Conservation (phyloP, 2,329 filamentous ascomycete species). For the Colletotrichum tropicale region DNA sequence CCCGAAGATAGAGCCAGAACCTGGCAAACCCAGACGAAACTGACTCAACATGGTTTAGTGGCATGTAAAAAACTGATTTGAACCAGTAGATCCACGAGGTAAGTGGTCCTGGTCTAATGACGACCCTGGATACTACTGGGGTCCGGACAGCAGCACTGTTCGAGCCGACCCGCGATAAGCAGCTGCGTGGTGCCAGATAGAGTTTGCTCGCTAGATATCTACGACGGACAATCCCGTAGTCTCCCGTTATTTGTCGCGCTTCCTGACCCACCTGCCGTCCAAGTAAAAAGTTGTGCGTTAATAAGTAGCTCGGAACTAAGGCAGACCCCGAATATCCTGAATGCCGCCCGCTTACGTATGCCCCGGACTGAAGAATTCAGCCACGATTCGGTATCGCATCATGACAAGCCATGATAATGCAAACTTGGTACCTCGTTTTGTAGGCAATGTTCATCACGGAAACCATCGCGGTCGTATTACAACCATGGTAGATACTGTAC, state of each 20-base stretch:
- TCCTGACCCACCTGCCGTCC: neutral
- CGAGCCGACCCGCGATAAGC: neutral
- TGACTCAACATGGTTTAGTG: neutral
- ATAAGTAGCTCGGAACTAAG: neutral
- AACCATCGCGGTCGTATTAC: neutral
- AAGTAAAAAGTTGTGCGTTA: neutral
- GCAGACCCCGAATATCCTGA: neutral
- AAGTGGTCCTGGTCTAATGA: neutral
- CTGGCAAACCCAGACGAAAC: neutral
- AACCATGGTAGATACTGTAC: neutral
- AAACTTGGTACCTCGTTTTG: neutral
- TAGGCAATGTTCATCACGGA: neutral
- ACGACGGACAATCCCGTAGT: neutral
- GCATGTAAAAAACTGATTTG: neutral
- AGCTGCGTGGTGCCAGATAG: neutral
- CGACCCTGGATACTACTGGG: neutral
- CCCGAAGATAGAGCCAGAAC: neutral
- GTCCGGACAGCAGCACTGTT: neutral
- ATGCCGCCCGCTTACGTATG: neutral
- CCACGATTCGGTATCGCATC: neutral
- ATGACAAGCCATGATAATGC: neutral
- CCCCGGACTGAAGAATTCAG: neutral
- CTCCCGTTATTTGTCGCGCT: neutral
- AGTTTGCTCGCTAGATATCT: neutral
- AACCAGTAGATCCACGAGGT: neutral